Percentiles rank a stretch among this genome's conserved stretches.
These are phyloP conservation scores for Boletus tomentosulus DNA, from an alignment of 768 basidiomycete species.

Conservation along the genomic window DNA sequence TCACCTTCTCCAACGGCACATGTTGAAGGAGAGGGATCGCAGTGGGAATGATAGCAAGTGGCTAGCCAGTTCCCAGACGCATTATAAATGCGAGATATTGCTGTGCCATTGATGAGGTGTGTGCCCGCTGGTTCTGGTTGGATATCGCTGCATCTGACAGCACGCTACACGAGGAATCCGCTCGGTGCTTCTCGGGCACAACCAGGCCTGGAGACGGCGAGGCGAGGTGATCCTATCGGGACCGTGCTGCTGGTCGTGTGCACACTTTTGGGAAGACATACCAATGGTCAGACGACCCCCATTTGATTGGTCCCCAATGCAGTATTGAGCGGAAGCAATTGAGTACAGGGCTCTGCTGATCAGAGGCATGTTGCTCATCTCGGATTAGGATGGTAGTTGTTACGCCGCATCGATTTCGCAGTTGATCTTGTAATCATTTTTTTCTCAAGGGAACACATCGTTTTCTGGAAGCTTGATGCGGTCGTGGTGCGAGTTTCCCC, in stretches of 20 bases:
- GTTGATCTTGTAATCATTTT: conserved; percentile 24
- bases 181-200: conserved; percentile 30
- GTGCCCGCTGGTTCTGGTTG: conserved; percentile 16
- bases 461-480: conserved; percentile 13
- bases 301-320: conserved; percentile 3
- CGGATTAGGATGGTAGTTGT: neutral
- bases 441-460: conserved; percentile 12
- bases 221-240: conserved; percentile 19
- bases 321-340: conserved; percentile 11
- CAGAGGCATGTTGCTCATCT: neutral
- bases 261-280: conserved; percentile 18
- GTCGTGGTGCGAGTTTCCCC: conserved; percentile 3
- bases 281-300: conserved; percentile 7
- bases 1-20: conserved; percentile 76
- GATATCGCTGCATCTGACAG: conserved; percentile 22
- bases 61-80: neutral
- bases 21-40: conserved; percentile 28
- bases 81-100: conserved; percentile 30
- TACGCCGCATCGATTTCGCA: conserved; percentile 11
- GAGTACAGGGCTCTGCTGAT: conserved; percentile 1
- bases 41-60: conserved; percentile 12
- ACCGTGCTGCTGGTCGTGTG: conserved; percentile 9
- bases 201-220: conserved; percentile 15
- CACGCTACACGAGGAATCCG: conserved; percentile 24
- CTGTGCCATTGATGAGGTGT: conserved; percentile 24